Percentiles rank a stretch among this genome's conserved stretches.
Evolutionary conservation across 192 early-diverging fungal species (phyloP).

Genomic region (Linnemannia exigua): DNA sequence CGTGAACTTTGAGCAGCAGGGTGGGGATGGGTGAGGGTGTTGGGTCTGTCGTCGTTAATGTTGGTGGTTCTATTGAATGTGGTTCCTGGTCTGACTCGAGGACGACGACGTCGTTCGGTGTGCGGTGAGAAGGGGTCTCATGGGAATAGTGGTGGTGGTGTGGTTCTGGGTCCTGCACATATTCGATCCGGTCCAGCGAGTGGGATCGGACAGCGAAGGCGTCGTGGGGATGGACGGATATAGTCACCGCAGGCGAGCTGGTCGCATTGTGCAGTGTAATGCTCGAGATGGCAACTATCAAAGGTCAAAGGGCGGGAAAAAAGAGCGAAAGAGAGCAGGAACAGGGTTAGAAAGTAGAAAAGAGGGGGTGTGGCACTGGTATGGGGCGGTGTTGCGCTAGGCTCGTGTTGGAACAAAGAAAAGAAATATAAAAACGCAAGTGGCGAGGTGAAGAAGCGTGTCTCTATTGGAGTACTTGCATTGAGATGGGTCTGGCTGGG

Average conservation of each 20-base stretch:
- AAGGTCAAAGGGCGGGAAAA: neutral
- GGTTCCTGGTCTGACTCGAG: neutral
- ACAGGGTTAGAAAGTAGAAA: neutral
- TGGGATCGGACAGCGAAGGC: constrained; percentile 35
- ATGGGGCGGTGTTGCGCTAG: too few species aligned
- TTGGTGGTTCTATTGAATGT: neutral
- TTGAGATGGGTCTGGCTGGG: constrained; percentile 29
- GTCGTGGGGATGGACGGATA: constrained; percentile 17
- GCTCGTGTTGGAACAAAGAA: too few species aligned
- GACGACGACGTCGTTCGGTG: neutral
- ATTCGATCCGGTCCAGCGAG: constrained; percentile 33
- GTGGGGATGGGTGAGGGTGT: neutral
- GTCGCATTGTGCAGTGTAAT: constrained; percentile 46
- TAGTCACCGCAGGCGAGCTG: constrained; percentile 32
- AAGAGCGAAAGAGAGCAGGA: neutral
- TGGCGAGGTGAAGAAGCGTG: too few species aligned
- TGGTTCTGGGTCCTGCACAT: constrained; percentile 32
- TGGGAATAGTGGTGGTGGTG: neutral
- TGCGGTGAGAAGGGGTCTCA: neutral
- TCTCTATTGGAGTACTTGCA: constrained; percentile 28
- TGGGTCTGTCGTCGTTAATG: neutral
- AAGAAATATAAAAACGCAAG: too few species aligned
- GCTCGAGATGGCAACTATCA: constrained; percentile 35
- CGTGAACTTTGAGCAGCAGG: constrained; percentile 40
- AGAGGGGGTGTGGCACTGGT: neutral